A percentile compares a stretch with the other conserved stretches of the same genome.
Evolutionary conservation across 345 rosid species (phyloP).

Genomic region (Mallotus nudiflorus): DNA sequence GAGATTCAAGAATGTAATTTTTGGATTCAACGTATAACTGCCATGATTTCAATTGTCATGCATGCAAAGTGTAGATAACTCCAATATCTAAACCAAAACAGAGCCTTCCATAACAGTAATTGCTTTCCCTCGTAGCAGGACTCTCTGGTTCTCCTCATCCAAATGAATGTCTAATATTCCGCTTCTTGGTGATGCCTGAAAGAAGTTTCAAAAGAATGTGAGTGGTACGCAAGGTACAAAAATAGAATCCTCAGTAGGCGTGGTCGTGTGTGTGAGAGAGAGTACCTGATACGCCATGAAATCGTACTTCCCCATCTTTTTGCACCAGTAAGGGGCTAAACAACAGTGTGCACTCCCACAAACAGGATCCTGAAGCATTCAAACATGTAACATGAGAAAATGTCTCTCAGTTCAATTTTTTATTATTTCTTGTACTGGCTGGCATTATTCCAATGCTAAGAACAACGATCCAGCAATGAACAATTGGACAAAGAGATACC

Average conservation of each 20-base stretch:
- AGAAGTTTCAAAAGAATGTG: not conserved
- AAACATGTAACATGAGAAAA: no score
- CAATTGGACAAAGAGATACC: no score
- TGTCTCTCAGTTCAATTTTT: not conserved
- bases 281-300: slow-evolving; percentile 42
- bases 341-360: slow-evolving; percentile 84
- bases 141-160: slow-evolving; percentile 52
- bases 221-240: not conserved
- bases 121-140: slow-evolving; percentile 68
- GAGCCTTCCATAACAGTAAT: slow-evolving; percentile 69
- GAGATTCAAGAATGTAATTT: no score
- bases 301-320: slow-evolving; percentile 61
- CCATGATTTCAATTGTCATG: not conserved
- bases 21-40: not conserved
- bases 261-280: not conserved
- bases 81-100: slow-evolving; percentile 44
- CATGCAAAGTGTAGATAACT: not conserved
- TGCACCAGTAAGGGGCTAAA: slow-evolving; percentile 68
- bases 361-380: slow-evolving; percentile 69
- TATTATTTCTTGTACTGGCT: not conserved
- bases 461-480: not conserved
- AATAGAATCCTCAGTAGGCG: no score
- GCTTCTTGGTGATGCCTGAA: slow-evolving; percentile 58
- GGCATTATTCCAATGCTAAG: not conserved
- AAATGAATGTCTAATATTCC: slow-evolving; percentile 53